These are phyloP conservation scores for Metschnikowia bowlesiae DNA, from an alignment of 805 yeast species.

Conservation along the genomic window DNA sequence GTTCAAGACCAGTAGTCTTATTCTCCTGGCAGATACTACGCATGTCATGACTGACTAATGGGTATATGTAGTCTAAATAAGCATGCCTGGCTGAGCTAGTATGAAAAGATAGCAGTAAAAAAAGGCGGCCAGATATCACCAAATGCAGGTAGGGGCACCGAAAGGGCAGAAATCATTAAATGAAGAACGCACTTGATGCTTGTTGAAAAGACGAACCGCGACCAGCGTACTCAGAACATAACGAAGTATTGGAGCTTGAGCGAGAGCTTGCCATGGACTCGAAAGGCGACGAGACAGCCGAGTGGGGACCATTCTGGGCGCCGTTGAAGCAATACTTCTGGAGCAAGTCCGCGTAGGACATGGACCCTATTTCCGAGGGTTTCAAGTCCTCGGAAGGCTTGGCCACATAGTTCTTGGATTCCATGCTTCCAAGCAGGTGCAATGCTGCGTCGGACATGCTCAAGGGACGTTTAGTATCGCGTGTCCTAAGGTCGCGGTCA, in stretches of 20 bases:
- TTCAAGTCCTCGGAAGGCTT: constrained; percentile 2
- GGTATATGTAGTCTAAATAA: no score
- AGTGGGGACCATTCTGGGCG: constrained; percentile 12
- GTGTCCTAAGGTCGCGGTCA: not conserved
- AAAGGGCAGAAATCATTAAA: not conserved
- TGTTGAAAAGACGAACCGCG: constrained; percentile 31
- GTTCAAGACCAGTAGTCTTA: no score
- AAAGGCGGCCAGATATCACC: not conserved
- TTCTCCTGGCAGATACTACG: no score
- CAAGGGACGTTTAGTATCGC: not conserved
- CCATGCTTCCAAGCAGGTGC: not conserved
- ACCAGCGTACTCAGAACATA: constrained; percentile 17
- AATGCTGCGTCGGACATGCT: not conserved
- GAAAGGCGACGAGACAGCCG: constrained; percentile 3
- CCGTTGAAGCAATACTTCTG: constrained; percentile 35
- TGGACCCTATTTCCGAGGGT: constrained; percentile 18
- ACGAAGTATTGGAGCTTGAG: constrained; percentile 12
- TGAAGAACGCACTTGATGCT: constrained; percentile 30
- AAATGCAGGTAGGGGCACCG: not conserved
- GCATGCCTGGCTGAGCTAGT: no score
- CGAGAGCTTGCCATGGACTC: constrained; percentile 8
- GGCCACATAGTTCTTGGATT: not conserved
- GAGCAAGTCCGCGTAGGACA: constrained; percentile 31
- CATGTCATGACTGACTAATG: no score
- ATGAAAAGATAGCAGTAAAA: no score